These are phyloP conservation scores for Dictyostelium purpureum DNA, from an alignment of 78 protist genomes.

Conservation along the genomic window DNA sequence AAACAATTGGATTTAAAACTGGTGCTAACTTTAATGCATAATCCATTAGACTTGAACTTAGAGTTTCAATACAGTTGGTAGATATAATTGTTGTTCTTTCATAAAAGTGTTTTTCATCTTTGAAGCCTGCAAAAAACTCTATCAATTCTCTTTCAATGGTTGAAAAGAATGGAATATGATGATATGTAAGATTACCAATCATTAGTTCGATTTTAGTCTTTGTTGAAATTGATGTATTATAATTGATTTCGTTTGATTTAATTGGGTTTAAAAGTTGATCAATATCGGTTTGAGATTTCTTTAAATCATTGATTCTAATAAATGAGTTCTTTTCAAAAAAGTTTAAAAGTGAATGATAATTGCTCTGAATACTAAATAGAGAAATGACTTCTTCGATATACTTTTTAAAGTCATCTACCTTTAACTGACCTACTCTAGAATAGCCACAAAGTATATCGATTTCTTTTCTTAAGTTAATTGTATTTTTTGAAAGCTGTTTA, in stretches of 20 bases:
- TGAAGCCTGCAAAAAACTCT: not conserved
- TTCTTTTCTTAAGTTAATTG: not conserved
- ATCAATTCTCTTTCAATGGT: not conserved
- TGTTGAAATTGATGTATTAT: not conserved
- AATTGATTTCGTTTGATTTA: not conserved
- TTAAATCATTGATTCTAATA: not conserved
- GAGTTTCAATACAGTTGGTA: not conserved
- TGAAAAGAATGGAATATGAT: not conserved
- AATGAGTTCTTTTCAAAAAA: not conserved
- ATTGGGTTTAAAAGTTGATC: too few species aligned
- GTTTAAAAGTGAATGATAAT: not conserved
- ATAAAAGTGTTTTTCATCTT: not conserved
- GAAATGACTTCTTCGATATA: slow-evolving; percentile 14
- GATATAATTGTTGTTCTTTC: not conserved
- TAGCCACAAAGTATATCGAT: not conserved
- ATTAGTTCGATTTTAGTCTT: not conserved
- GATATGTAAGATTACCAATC: not conserved
- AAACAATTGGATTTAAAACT: not conserved
- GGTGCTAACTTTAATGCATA: not conserved
- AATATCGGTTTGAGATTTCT: not conserved
- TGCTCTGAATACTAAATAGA: slow-evolving; percentile 10
- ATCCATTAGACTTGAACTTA: slow-evolving; percentile 6
- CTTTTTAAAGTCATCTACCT: not conserved
- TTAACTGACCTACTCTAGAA: not conserved
- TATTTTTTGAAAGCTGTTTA: not conserved